These are phyloP conservation scores for Trichoderma brevicompactum DNA, from an alignment of 2,329 filamentous ascomycete genomes.

Conservation along the genomic window DNA sequence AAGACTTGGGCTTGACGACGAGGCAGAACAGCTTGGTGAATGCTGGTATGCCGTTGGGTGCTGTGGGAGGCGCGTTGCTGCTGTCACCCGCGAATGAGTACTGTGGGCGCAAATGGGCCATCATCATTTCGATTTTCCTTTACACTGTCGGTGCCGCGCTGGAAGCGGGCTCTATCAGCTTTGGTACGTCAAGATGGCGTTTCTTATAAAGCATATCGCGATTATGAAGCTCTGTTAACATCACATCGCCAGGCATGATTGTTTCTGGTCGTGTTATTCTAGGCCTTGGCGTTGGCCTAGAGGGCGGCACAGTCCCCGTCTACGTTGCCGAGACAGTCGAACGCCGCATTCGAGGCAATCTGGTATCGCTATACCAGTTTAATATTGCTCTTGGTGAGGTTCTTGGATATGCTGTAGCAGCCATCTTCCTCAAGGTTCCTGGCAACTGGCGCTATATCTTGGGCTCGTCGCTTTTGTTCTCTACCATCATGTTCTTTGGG, in stretches of 20 bases:
- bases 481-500: constrained; percentile 48
- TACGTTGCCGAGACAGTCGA: constrained; percentile 77
- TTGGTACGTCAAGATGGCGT: constrained; percentile 46
- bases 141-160: constrained; percentile 73
- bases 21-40: constrained; percentile 69
- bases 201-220: background rate
- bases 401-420: constrained; percentile 72
- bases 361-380: constrained; percentile 75
- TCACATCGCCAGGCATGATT: constrained; percentile 59
- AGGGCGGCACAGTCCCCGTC: constrained; percentile 74
- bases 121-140: constrained; percentile 69
- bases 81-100: constrained; percentile 70
- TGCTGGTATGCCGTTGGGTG: constrained; percentile 72
- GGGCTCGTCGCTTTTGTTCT: constrained; percentile 72
- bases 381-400: constrained; percentile 78
- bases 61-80: constrained; percentile 70
- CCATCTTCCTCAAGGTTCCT: constrained; percentile 70
- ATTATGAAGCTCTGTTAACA: background rate
- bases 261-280: constrained; percentile 69
- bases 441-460: constrained; percentile 78
- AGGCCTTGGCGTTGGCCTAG: constrained; percentile 71
- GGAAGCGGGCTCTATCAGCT: constrained; percentile 69
- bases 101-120: constrained; percentile 68
- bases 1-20: constrained; percentile 58
- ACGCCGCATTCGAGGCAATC: constrained; percentile 67